Base-by-base conservation (phyloP, 805 yeast species). In the Ogataea nakhonphanomensis region DNA sequence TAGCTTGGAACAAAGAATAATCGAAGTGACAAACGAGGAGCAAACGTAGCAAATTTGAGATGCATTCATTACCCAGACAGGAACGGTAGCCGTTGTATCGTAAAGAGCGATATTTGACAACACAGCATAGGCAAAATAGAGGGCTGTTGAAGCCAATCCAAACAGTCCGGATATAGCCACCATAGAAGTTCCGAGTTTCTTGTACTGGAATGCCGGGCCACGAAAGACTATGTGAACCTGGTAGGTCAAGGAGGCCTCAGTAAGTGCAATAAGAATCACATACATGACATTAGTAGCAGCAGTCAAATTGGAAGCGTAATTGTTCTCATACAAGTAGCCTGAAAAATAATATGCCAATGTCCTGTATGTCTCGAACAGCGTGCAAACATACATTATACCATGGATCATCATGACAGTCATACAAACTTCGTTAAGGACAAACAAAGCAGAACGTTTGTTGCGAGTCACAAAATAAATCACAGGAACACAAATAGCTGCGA, bases 181-280 rank as follows among this genome's bases (percentile, higher is more conserved):
- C 21, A 76, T 54, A 0, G 61, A 5, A 27, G 58, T 40, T 1
- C 80, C 75, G 25, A 74, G 44, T 21, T 51, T 59, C 29, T 64
- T 67, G 23, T 72, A 64, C 7, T 43, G 30, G 9, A 48, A 28
- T n/a, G 70, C 70, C 13, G 80, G 77, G n/a, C 75, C 68, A 41
- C 74, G 70, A 65, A 86, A 86, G 35, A 93, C 79, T 24, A 83
- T 74, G 46, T 69, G 72, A 7, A 84, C 75, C 64, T 91, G 98
- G 55, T 78, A 78, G 2, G 80, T 69, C 54, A 91, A 62, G 0
- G 93, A 81, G 0, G 66, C 46, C 58, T 87, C 84, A 39, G 90
- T 75, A 8, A 76, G 65, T 0, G 71, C 63, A 13, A 86, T 71
- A 31, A 88, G 62, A 9, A 88, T 45, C 4, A 80, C 69, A 47